These are phyloP conservation scores for Albugo candida DNA, from an alignment of 352 stramenopile species.

Conservation along the genomic window DNA sequence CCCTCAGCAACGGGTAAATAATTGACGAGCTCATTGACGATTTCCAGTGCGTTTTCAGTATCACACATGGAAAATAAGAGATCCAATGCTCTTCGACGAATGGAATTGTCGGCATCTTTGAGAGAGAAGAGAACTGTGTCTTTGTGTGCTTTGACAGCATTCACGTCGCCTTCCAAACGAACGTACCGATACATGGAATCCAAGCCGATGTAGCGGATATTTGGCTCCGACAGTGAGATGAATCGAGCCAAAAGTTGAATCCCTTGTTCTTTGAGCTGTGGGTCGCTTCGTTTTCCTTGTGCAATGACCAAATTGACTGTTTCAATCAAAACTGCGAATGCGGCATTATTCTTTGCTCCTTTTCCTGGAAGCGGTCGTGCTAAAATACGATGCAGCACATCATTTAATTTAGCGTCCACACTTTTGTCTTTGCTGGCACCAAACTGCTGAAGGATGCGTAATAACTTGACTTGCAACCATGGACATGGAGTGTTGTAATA, in stretches of 20 bases:
- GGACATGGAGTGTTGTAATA: conserved; percentile 94
- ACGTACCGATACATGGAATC: conserved; percentile 93
- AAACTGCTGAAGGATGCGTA: conserved; percentile 90
- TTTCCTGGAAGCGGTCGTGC: conserved; percentile 67
- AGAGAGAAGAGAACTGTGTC: conserved; percentile 89
- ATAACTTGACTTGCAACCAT: conserved; percentile 88
- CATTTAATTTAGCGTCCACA: conserved; percentile 58
- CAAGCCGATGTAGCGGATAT: conserved; percentile 95
- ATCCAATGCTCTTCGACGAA: conserved; percentile 88
- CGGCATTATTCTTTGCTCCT: conserved; percentile 89
- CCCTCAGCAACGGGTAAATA: conserved; percentile 87
- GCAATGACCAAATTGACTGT: conserved; percentile 94
- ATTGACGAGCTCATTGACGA: conserved; percentile 92
- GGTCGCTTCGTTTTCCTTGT: conserved; percentile 75
- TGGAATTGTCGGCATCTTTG: conserved; percentile 93
- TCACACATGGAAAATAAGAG: conserved; percentile 98
- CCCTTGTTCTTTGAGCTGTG: conserved; percentile 77
- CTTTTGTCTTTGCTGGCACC: conserved; percentile 35
- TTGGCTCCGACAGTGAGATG: conserved; percentile 92
- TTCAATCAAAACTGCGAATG: conserved; percentile 94
- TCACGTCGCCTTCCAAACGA: conserved; percentile 57
- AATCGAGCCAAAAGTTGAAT: conserved; percentile 91
- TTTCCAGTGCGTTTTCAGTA: conserved; percentile 84
- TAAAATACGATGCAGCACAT: conserved; percentile 85
- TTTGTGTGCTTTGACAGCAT: conserved; percentile 88